Conservation (phyloP, 176 grass and related monocot genomes). For the Stipa capillata region DNA sequence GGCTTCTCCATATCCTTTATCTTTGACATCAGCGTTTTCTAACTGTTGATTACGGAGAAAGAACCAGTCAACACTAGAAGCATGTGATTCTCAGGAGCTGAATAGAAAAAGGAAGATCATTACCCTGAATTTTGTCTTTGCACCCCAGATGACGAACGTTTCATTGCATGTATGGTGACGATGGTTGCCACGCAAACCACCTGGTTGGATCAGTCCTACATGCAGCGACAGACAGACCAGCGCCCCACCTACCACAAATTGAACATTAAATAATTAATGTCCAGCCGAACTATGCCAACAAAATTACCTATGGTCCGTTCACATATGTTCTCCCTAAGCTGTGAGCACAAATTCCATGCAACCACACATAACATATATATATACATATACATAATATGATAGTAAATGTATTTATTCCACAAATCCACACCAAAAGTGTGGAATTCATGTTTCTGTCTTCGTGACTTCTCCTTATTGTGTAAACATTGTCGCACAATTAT, state of each 20-base stretch:
- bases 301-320: neutral
- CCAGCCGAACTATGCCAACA: neutral
- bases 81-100: neutral
- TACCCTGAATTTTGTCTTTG: conserved; percentile 93
- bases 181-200: conserved; percentile 88
- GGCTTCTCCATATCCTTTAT: conserved; percentile 82
- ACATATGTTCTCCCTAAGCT: neutral
- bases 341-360: neutral
- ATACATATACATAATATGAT: too few species aligned
- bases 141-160: conserved; percentile 92
- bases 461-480: neutral
- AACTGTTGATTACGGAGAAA: conserved; percentile 32
- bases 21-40: conserved; percentile 71
- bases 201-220: conserved; percentile 75
- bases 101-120: neutral
- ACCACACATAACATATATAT: neutral
- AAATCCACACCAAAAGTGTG: neutral
- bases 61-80: neutral
- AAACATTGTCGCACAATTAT: neutral
- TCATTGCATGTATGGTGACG: conserved; percentile 89
- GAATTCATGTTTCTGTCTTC: neutral
- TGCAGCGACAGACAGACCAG: conserved; percentile 67
- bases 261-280: neutral
- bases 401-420: neutral
- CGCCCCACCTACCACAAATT: conserved; percentile 45